Evolutionary conservation across 805 yeast genomes (phyloP).

Genomic region (Myxozyma neglecta): DNA sequence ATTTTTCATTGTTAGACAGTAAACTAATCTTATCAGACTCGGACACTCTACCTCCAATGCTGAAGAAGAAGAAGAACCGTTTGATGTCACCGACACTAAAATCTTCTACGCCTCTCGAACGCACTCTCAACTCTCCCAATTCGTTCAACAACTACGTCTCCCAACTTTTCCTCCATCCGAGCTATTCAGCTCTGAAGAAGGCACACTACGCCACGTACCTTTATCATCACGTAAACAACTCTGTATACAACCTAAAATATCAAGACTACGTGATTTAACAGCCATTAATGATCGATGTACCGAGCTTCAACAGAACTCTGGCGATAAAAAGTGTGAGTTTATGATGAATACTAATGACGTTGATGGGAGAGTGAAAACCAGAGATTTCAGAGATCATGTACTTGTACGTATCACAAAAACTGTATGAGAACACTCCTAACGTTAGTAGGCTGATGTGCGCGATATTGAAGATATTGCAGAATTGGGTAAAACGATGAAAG

Average conservation of each 20-base stretch:
- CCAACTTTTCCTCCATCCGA: conserved; percentile 64
- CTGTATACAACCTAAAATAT: conserved; percentile 69
- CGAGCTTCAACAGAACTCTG: conserved; percentile 55
- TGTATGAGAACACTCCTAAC: not conserved
- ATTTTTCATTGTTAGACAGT: not conserved
- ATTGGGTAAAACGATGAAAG: conserved; percentile 55
- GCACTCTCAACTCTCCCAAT: conserved; percentile 83
- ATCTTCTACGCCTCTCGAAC: conserved; percentile 81
- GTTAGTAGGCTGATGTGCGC: conserved; percentile 48
- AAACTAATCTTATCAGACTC: not conserved
- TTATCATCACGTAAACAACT: conserved; percentile 82
- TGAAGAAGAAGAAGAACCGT: conserved; percentile 23
- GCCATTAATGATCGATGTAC: conserved; percentile 78
- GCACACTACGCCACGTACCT: conserved; percentile 62
- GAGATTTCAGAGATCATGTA: conserved; percentile 55
- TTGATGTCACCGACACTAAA: conserved; percentile 19
- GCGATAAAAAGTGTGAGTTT: conserved; percentile 45
- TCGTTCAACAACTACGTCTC: conserved; percentile 65
- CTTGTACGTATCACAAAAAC: conserved; percentile 36
- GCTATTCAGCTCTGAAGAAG: conserved; percentile 45
- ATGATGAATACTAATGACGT: conserved; percentile 43
- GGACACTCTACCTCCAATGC: conserved; percentile 24
- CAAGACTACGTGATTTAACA: conserved; percentile 48
- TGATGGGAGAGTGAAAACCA: conserved; percentile 39
- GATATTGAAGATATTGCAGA: conserved; percentile 78